A percentile compares a stretch with the other conserved stretches of the same genome.
Conservation (phyloP, 768 basidiomycete genomes). For the Leccinum broughii region DNA sequence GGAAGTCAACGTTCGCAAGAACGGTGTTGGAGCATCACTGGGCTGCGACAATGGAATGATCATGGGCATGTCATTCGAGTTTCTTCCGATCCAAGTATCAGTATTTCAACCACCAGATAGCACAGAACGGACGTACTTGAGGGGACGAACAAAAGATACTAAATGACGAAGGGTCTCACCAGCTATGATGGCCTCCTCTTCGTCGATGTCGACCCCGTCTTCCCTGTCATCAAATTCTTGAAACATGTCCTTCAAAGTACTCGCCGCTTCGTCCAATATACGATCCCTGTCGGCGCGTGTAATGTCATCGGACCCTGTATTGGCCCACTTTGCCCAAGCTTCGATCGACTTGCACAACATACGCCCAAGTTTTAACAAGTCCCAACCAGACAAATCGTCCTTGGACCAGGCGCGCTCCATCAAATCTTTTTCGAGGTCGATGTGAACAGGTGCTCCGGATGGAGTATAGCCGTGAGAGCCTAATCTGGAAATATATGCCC, state of each 20-base stretch:
- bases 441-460: conserved; percentile 58
- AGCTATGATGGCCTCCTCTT: conserved; percentile 66
- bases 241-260: conserved; percentile 68
- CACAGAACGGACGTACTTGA: conserved; percentile 47
- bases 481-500: conserved; percentile 62
- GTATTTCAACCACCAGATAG: neutral
- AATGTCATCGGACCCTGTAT: conserved; percentile 29
- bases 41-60: conserved; percentile 57
- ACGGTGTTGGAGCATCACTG: conserved; percentile 54
- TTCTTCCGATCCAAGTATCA: conserved; percentile 35
- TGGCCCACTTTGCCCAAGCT: conserved; percentile 52
- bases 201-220: conserved; percentile 55
- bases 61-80: conserved; percentile 43
- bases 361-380: conserved; percentile 56
- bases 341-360: conserved; percentile 54
- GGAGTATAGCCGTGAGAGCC: conserved; percentile 52
- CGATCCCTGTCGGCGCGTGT: conserved; percentile 45
- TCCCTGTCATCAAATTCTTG: conserved; percentile 71
- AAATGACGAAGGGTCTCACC: conserved; percentile 63
- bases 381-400: conserved; percentile 68
- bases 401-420: conserved; percentile 76
- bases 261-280: conserved; percentile 68
- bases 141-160: conserved; percentile 52
- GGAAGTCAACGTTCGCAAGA: conserved; percentile 60
- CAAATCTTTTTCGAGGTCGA: conserved; percentile 61